These are phyloP conservation scores for Paraglomus brasilianum DNA, from an alignment of 192 early-diverging fungal genomes.

Conservation along the genomic window DNA sequence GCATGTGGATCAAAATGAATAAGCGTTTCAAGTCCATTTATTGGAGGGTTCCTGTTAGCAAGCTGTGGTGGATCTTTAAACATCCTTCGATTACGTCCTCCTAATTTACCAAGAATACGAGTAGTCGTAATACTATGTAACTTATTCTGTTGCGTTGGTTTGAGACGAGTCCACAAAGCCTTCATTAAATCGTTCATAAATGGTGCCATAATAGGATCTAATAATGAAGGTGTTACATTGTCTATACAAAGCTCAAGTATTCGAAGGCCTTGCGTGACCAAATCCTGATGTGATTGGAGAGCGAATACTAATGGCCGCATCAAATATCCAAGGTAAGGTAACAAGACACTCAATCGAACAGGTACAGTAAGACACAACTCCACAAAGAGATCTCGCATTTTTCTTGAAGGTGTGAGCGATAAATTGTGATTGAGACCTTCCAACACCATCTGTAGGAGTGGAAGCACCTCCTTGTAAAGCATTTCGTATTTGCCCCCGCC, in stretches of 20 bases:
- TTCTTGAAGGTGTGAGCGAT: slow-evolving; percentile 73
- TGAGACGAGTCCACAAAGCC: slow-evolving; percentile 89
- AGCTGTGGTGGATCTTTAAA: slow-evolving; percentile 69
- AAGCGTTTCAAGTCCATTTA: slow-evolving; percentile 59
- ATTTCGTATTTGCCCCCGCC: slow-evolving; percentile 95
- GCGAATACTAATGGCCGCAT: slow-evolving; percentile 97
- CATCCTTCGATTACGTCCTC: slow-evolving; percentile 93
- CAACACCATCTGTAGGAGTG: slow-evolving; percentile 86
- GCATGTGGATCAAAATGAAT: slow-evolving; percentile 56
- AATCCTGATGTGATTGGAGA: slow-evolving; percentile 84
- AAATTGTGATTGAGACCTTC: slow-evolving; percentile 86
- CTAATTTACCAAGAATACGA: slow-evolving; percentile 95
- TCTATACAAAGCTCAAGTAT: slow-evolving; percentile 98
- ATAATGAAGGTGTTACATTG: slow-evolving; percentile 93
- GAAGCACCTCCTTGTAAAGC: slow-evolving; percentile 94
- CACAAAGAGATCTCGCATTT: slow-evolving; percentile 94
- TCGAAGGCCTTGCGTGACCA: slow-evolving; percentile 93
- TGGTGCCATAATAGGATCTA: slow-evolving; percentile 94
- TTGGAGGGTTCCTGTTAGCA: slow-evolving; percentile 39
- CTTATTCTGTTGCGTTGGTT: slow-evolving; percentile 81
- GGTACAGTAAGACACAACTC: slow-evolving; percentile 97
- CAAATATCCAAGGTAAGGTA: slow-evolving; percentile 89
- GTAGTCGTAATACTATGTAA: slow-evolving; percentile 82
- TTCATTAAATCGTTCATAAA: slow-evolving; percentile 94
- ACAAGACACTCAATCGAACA: slow-evolving; percentile 87